Conservation (phyloP, 306 rosid species). For the Prunus armeniaca region DNA sequence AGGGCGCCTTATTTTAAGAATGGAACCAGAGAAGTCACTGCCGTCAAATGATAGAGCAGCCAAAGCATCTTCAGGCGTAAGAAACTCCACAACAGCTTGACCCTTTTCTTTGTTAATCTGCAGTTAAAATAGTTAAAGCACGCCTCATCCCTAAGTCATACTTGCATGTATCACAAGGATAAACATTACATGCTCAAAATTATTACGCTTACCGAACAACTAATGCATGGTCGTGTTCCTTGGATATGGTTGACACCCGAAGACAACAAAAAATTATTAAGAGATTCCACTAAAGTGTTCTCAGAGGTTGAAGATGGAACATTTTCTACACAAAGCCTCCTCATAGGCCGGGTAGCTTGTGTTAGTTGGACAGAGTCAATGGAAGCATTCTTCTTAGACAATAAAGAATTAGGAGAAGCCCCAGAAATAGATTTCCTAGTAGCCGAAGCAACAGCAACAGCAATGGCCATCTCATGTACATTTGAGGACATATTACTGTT, state of each 20-base stretch:
- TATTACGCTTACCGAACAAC: conserved; percentile 68
- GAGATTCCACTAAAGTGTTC: conserved; percentile 66
- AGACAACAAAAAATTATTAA: conserved; percentile 65
- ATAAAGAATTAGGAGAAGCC: conserved; percentile 33
- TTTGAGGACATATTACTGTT: conserved; percentile 39
- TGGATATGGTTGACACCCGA: conserved; percentile 54
- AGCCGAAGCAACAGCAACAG: conserved; percentile 44
- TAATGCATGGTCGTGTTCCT: conserved; percentile 81
- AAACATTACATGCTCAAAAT: not conserved
- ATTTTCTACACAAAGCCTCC: conserved; percentile 91
- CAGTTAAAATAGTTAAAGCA: conserved; percentile 32
- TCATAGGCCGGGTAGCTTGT: conserved; percentile 89
- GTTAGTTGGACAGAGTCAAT: conserved; percentile 81
- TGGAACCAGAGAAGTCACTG: conserved; percentile 57
- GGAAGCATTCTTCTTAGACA: conserved; percentile 47
- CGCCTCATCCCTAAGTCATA: conserved; percentile 4
- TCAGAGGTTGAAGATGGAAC: conserved; percentile 76
- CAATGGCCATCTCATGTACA: conserved; percentile 39
- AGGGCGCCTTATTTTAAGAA: conserved; percentile 79
- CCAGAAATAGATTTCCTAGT: conserved; percentile 33
- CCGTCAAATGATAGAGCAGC: conserved; percentile 91
- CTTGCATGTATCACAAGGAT: conserved; percentile 12
- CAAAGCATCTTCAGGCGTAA: conserved; percentile 87
- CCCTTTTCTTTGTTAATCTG: conserved; percentile 82
- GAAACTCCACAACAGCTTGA: conserved; percentile 91